A percentile compares a stretch with the other conserved stretches of the same genome.
Evolutionary conservation across 1,139 yeast genomes (phyloP).

Genomic region (Magnusiomyces sp.): DNA sequence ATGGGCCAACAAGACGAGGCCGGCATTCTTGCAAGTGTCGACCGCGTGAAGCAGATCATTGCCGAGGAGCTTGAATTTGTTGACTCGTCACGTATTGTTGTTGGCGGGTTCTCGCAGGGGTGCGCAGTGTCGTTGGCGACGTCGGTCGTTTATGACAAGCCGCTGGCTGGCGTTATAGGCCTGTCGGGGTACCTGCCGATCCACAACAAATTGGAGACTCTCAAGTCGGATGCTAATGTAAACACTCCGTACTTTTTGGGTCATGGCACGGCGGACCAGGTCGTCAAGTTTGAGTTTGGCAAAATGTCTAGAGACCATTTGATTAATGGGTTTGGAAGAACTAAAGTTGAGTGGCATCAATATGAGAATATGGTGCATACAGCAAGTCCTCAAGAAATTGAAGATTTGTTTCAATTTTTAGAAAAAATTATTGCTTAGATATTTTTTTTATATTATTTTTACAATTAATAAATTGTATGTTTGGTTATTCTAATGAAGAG

Average conservation of each 20-base stretch:
- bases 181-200: slow-evolving; percentile 74
- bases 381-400: slow-evolving; percentile 57
- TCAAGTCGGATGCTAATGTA: slow-evolving; percentile 37
- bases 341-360: slow-evolving; percentile 45
- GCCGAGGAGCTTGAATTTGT: slow-evolving; percentile 54
- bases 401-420: slow-evolving; percentile 50
- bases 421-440: slow-evolving; percentile 25
- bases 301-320: slow-evolving; percentile 34
- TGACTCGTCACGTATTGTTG: slow-evolving; percentile 58
- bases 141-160: slow-evolving; percentile 36
- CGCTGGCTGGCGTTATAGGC: slow-evolving; percentile 70
- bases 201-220: slow-evolving; percentile 28
- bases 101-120: slow-evolving; percentile 96
- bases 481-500: too few species aligned
- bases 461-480: too few species aligned
- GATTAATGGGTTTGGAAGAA: slow-evolving; percentile 43
- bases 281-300: slow-evolving; percentile 48
- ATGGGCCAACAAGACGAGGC: slow-evolving; percentile 45
- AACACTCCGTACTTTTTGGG: slow-evolving; percentile 79
- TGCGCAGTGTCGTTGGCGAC: slow-evolving; percentile 68
- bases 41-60: slow-evolving; percentile 45
- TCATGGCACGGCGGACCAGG: slow-evolving; percentile 74
- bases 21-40: slow-evolving; percentile 57
- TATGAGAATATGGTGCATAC: slow-evolving; percentile 64
- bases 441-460: background rate